Evolutionary conservation across 2,329 filamentous ascomycete species (phyloP).

Genomic region (Clathrospora elynae): DNA sequence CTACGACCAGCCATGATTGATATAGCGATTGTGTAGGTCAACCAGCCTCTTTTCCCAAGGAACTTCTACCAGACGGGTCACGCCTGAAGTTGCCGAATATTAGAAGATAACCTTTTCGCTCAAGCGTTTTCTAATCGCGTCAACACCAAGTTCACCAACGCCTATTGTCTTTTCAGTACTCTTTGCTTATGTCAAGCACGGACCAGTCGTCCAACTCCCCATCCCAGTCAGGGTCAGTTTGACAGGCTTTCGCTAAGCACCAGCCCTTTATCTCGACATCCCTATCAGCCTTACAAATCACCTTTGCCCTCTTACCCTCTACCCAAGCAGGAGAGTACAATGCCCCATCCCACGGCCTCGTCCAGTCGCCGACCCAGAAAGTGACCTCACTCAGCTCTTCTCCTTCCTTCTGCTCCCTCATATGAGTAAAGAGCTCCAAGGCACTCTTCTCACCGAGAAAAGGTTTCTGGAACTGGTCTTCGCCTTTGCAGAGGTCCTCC

Average conservation of each 20-base stretch:
- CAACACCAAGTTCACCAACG: no score
- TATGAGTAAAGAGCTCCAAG: constrained; percentile 13
- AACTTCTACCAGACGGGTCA: no score
- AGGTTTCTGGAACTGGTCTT: constrained; percentile 14
- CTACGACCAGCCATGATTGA: constrained; percentile 52
- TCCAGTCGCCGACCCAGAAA: constrained; percentile 23
- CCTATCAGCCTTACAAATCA: constrained; percentile 10
- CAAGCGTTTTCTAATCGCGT: no score
- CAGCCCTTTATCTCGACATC: background rate
- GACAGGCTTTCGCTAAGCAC: no score
- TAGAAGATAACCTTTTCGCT: no score
- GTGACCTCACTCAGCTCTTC: constrained; percentile 11
- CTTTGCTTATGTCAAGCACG: constrained; percentile 4
- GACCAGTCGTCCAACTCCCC: background rate
- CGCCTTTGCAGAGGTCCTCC: constrained; percentile 5
- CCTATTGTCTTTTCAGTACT: constrained; percentile 8
- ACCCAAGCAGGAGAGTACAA: constrained; percentile 6
- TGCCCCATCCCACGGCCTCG: constrained; percentile 1
- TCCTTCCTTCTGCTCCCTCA: constrained; percentile 13
- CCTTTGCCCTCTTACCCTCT: constrained; percentile 7
- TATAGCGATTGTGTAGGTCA: constrained; percentile 8
- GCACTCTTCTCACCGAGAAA: constrained; percentile 10
- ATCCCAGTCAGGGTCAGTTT: constrained; percentile 1
- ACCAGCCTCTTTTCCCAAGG: no score
- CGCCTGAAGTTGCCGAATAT: no score